Evolutionary conservation across 257 asterid genomes (phyloP).

Genomic region (Nicotiana tabacum): DNA sequence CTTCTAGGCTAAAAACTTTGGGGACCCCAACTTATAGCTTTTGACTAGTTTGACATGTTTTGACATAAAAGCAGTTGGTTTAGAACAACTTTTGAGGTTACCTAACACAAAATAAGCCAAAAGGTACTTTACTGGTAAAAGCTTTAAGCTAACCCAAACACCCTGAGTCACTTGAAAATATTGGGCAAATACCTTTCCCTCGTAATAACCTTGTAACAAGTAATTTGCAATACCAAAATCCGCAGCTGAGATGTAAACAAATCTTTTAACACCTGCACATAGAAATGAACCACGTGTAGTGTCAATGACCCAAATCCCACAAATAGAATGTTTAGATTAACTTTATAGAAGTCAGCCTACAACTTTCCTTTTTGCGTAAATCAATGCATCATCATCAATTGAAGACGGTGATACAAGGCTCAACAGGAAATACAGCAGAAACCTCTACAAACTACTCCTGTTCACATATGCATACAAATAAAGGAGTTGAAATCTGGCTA

Average conservation of each 20-base stretch:
- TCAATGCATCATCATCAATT: neutral
- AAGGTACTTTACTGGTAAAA: neutral
- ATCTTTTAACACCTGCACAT: constrained; percentile 16
- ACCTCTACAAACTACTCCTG: neutral
- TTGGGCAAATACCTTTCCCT: constrained; percentile 9
- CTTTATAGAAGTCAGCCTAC: no score
- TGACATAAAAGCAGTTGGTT: neutral
- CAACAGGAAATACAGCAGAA: neutral
- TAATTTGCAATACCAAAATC: constrained; percentile 17
- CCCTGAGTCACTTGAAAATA: neutral
- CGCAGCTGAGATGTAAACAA: constrained; percentile 17
- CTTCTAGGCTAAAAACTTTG: no score
- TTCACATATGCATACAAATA: neutral
- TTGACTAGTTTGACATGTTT: no score
- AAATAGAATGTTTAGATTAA: neutral
- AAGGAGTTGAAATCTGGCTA: neutral
- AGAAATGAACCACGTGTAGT: neutral
- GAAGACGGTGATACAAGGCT: neutral
- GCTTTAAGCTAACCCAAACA: no score
- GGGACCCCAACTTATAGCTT: no score
- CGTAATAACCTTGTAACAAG: constrained; percentile 17
- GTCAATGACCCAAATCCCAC: neutral
- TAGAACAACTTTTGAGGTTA: constrained; percentile 2
- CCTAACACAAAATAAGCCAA: constrained; percentile 37
- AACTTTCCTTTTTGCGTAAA: neutral